These are phyloP conservation scores for Heritiera littoralis DNA, from an alignment of 345 rosid species.

Conservation along the genomic window DNA sequence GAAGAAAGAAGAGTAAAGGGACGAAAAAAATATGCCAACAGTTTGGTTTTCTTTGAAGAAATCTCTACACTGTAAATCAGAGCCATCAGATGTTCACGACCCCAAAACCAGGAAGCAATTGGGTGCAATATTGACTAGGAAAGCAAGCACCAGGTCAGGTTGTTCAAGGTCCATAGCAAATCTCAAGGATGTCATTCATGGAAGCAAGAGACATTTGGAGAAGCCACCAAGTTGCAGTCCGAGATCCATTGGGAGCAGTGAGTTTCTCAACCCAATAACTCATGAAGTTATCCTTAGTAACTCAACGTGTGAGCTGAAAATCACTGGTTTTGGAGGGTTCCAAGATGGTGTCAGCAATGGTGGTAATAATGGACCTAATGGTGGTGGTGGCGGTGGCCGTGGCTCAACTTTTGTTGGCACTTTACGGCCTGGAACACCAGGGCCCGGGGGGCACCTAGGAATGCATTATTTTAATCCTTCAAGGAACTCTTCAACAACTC, in stretches of 20 bases:
- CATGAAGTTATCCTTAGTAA: conserved; percentile 91
- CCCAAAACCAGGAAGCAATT: conserved; percentile 57
- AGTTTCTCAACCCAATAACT: conserved; percentile 94
- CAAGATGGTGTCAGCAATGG: conserved; percentile 45
- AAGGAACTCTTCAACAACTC: conserved; percentile 47
- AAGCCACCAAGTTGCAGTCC: conserved; percentile 95
- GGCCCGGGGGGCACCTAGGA: conserved; percentile 59
- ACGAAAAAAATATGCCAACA: conserved; percentile 54
- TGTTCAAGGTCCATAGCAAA: conserved; percentile 99
- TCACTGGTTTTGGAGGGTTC: conserved; percentile 73
- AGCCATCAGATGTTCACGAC: conserved; percentile 58
- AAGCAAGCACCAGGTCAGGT: conserved; percentile 80
- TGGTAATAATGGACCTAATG: conserved; percentile 20
- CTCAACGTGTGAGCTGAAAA: conserved; percentile 94
- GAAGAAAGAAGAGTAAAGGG: not conserved
- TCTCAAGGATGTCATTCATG: conserved; percentile 96
- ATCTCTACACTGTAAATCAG: conserved; percentile 66
- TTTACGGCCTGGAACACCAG: conserved; percentile 89
- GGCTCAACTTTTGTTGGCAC: conserved; percentile 81
- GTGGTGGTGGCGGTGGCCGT: conserved; percentile 22
- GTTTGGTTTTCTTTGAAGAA: conserved; percentile 71
- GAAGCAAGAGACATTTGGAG: conserved; percentile 91
- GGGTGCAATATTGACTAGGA: conserved; percentile 62
- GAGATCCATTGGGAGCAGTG: conserved; percentile 97
- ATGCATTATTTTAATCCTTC: conserved; percentile 76